phyloP scores from a whole-genome alignment of 2,329 filamentous ascomycete genomes.

The Pseudogymnoascus sp. region DNA sequence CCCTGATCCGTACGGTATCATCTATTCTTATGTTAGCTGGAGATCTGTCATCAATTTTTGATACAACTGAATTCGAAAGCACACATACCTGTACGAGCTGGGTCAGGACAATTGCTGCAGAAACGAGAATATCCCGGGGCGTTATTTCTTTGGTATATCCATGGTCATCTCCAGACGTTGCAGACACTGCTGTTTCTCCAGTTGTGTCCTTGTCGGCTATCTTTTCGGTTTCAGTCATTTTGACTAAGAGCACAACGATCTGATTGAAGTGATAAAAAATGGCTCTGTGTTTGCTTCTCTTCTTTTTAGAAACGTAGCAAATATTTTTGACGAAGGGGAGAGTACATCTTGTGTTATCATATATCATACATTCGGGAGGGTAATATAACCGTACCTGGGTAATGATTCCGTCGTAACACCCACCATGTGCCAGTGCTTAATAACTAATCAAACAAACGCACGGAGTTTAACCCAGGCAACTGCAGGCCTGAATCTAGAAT shows the following conservation, averaged over 20 bases:
- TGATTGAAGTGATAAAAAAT: neutral
- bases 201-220: neutral
- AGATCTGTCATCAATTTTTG: neutral
- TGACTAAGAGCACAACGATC: neutral
- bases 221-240: neutral
- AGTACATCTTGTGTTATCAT: neutral
- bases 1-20: constrained; percentile 1
- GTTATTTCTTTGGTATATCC: neutral
- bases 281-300: neutral
- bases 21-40: neutral
- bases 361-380: neutral
- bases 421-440: neutral
- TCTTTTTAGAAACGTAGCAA: neutral
- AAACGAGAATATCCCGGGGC: neutral
- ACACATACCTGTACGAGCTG: neutral
- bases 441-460: neutral
- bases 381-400: neutral
- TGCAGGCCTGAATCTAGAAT: neutral
- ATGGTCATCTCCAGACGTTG: neutral
- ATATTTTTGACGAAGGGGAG: neutral
- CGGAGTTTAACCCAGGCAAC: neutral
- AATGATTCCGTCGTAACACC: neutral
- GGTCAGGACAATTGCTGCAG: neutral
- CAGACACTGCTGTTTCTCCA: neutral
- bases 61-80: neutral